Conservation (phyloP, 176 grass and related monocot genomes). For the Raddia distichophylla region DNA sequence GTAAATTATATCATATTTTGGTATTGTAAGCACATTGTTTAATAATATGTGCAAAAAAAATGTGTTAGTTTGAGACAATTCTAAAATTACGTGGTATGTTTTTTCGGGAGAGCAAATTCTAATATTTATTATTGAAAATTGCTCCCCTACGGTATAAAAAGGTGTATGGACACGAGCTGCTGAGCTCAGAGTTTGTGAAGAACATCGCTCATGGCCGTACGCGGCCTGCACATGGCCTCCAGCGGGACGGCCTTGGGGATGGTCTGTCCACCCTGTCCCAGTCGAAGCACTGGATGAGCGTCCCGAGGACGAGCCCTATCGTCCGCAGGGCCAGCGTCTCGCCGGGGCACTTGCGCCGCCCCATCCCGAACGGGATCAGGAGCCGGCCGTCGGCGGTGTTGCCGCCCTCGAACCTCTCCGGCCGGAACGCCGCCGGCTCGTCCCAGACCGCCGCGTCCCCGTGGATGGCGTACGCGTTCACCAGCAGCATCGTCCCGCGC, state of each 20-base stretch:
- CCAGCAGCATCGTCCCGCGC: constrained; percentile 50
- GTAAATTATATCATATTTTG: no score
- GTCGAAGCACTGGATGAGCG: constrained; percentile 72
- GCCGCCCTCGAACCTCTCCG: constrained; percentile 59
- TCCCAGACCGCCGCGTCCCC: constrained; percentile 58
- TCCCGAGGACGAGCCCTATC: constrained; percentile 36
- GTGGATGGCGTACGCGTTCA: constrained; percentile 70
- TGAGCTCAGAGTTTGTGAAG: constrained; percentile 35
- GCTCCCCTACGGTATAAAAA: no score
- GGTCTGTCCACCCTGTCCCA: constrained; percentile 40
- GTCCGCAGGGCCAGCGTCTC: constrained; percentile 55
- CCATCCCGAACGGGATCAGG: constrained; percentile 66
- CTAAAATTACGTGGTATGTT: no score
- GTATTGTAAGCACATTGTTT: no score
- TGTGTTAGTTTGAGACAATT: no score
- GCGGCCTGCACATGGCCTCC: constrained; percentile 43
- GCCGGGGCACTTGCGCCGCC: constrained; percentile 61
- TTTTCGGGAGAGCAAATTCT: no score
- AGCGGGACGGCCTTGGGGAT: constrained; percentile 49
- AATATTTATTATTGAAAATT: no score
- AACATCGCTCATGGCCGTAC: constrained; percentile 22
- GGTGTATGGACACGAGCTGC: no score
- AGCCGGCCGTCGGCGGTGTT: constrained; percentile 6
- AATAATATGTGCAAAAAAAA: no score
- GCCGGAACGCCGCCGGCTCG: constrained; percentile 41